Base-by-base conservation (phyloP, 192 early-diverging fungal species). In the Linnemannia exigua region DNA sequence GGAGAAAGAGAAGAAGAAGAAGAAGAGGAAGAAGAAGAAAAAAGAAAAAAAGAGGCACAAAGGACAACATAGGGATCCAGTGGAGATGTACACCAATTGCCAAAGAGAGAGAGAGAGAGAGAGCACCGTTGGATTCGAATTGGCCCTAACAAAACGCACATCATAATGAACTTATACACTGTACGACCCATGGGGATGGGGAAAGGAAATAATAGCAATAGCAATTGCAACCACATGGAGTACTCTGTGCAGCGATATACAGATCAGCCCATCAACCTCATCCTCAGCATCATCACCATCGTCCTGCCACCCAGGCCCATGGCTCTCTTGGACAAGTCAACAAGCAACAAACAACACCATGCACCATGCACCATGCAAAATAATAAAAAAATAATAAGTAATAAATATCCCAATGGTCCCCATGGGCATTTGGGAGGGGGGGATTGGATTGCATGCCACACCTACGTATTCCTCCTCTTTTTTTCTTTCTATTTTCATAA, bases 81-180 rank as follows among this genome's bases (percentile, higher is more conserved):
- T 68, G 36, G 22, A 20, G 7, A 5, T 54, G 52, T 5, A n/a
- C 11, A 25, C 22, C 52, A 54, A 54, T 54, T 54, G 52, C n/a
- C n/a, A n/a, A n/a, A n/a, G n/a, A n/a, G n/a, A n/a, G n/a, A n/a
- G n/a, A n/a, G n/a, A n/a, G 41, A 9, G 3, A 44, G 9, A 44
- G 58, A 31, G 28, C 58, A 63, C 58, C 58, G 58, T 61, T 61
- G 58, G 58, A 61, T 61, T 61, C 58, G 25, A 61, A 25, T 28
- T 25, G 25, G 58, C 58, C 58, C 58, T 61, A 25, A 25, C 58
- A 61, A 28, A 61, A 12, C n/a, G 25, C 9, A n/a, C n/a, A n/a
- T n/a, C n/a, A n/a, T n/a, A n/a, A n/a, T n/a, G n/a, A n/a, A n/a
- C n/a, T n/a, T n/a, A n/a, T n/a, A n/a, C n/a, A 31, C 28, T 31